Evolutionary conservation across 169 alveolate genomes (phyloP).

Genomic region (Plasmodium knowlesi): DNA sequence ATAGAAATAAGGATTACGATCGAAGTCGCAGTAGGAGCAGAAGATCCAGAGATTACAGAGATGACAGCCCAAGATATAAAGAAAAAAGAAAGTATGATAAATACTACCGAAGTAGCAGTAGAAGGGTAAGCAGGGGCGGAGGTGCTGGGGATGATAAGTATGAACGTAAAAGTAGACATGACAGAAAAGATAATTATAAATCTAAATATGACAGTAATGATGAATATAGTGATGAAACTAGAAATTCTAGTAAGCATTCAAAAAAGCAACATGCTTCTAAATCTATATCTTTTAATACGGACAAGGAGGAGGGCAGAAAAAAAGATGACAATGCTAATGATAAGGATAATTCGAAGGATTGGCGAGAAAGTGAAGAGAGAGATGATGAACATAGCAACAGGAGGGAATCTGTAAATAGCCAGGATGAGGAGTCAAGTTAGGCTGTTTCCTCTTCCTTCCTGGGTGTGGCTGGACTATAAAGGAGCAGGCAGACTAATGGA

Average conservation of each 20-base stretch:
- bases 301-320: conserved; percentile 47
- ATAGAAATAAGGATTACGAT: conserved; percentile 30
- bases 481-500: neutral
- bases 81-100: conserved; percentile 50
- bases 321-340: conserved; percentile 37
- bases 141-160: conserved; percentile 34
- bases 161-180: conserved; percentile 11
- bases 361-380: conserved; percentile 54
- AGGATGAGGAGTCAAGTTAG: conserved; percentile 31
- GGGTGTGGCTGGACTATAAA: no score
- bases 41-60: conserved; percentile 37
- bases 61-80: conserved; percentile 40
- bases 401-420: conserved; percentile 28
- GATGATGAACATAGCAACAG: neutral
- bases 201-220: conserved; percentile 60
- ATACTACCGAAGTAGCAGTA: conserved; percentile 49
- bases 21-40: conserved; percentile 45
- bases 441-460: neutral
- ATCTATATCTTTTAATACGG: conserved; percentile 69
- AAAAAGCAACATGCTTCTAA: conserved; percentile 18
- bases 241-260: conserved; percentile 64
- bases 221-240: conserved; percentile 64
- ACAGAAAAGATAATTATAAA: conserved; percentile 47
- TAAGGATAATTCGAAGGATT: conserved; percentile 55
- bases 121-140: conserved; percentile 44